Evolutionary conservation across 345 rosid genomes (phyloP).

Genomic region (Excoecaria cochinchinensis): DNA sequence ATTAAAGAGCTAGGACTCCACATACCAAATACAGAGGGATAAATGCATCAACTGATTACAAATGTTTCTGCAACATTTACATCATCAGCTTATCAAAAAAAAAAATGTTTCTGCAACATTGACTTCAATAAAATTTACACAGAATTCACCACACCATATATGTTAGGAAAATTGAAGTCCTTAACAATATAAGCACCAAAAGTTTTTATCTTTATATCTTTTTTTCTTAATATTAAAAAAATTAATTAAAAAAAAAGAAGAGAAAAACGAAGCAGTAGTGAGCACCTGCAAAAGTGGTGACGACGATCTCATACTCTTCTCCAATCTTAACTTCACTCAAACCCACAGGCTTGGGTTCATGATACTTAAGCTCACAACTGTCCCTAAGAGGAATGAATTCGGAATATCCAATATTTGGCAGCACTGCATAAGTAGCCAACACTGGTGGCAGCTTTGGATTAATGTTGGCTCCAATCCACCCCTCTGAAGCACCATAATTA

Average conservation of each 20-base stretch:
- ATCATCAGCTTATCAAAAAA: too few species aligned
- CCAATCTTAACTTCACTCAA: slow-evolving; percentile 71
- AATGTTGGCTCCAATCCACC: slow-evolving; percentile 92
- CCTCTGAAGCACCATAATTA: slow-evolving; percentile 97
- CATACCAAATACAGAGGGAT: not conserved
- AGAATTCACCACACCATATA: too few species aligned
- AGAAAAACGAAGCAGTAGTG: not conserved
- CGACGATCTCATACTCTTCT: slow-evolving; percentile 80
- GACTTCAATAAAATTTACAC: not conserved
- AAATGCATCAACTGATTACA: slow-evolving; percentile 8
- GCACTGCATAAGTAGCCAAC: slow-evolving; percentile 61
- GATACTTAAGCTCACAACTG: slow-evolving; percentile 17
- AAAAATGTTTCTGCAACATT: too few species aligned
- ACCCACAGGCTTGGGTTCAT: slow-evolving; percentile 56
- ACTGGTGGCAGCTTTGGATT: slow-evolving; percentile 71
- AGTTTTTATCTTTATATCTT: not conserved
- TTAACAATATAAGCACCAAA: not conserved
- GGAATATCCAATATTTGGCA: slow-evolving; percentile 85
- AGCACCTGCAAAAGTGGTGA: slow-evolving; percentile 85
- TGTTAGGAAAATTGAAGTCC: not conserved
- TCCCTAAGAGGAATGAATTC: slow-evolving; percentile 67
- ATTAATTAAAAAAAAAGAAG: not conserved
- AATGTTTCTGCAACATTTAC: too few species aligned
- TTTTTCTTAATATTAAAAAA: not conserved
- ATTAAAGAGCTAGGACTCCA: not conserved